These are phyloP conservation scores for Hanseniaspora thailandica DNA, from an alignment of 805 yeast species.

Conservation along the genomic window DNA sequence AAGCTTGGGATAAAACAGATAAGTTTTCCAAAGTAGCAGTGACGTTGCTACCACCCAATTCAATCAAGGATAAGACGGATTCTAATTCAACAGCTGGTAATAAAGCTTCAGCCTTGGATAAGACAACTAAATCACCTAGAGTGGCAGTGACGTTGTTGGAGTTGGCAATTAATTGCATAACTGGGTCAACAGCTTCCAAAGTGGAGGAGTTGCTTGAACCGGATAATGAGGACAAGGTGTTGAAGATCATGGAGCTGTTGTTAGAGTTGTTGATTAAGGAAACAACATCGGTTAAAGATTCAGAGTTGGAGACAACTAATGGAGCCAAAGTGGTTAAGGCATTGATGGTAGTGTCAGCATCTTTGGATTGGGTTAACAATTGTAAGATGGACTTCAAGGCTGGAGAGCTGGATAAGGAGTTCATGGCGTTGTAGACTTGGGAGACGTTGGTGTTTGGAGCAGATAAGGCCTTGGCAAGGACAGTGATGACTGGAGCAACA, in stretches of 20 bases:
- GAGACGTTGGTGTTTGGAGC: conserved; percentile 21
- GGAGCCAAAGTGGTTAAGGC: conserved; percentile 25
- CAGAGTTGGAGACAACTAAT: conserved; percentile 18
- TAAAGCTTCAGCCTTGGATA: conserved; percentile 18
- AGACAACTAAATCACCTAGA: conserved; percentile 19
- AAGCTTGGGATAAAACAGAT: conserved; percentile 9
- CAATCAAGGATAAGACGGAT: conserved; percentile 10
- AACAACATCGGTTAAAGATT: conserved; percentile 6
- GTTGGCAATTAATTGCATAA: conserved; percentile 18
- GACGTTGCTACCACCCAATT: conserved; percentile 3
- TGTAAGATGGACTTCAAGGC: conserved; percentile 25
- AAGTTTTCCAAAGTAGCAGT: conserved; percentile 9
- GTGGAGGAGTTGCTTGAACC: conserved; percentile 15
- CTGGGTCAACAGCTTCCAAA: conserved; percentile 16
- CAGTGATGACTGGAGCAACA: conserved; percentile 22
- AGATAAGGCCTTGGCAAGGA: conserved; percentile 24
- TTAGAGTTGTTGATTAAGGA: conserved; percentile 13
- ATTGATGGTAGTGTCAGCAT: conserved; percentile 21
- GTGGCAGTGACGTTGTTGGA: conserved; percentile 20
- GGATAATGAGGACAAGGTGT: background rate
- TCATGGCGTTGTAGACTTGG: conserved; percentile 21
- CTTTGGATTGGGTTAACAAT: conserved; percentile 22
- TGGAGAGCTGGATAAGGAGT: conserved; percentile 21
- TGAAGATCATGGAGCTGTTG: conserved; percentile 10
- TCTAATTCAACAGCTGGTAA: conserved; percentile 13